phyloP scores from a whole-genome alignment of 1,284 basidiomycete genomes.

The Ustilago cynodontis region DNA sequence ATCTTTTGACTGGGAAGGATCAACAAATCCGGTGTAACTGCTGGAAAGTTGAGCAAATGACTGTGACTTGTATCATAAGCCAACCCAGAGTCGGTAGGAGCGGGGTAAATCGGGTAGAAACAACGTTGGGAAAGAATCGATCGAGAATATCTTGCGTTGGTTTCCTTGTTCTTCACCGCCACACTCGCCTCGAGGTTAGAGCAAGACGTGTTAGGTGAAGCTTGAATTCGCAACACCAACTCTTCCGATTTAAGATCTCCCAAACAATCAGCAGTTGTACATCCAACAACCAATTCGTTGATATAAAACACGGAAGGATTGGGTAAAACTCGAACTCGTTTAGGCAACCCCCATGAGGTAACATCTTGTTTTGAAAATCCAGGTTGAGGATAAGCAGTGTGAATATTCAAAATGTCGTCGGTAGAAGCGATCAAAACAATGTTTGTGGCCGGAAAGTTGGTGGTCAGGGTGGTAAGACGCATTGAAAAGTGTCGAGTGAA shows the following conservation, averaged over 20 bases:
- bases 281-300: conserved; percentile 84
- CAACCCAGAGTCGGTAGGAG: conserved; percentile 76
- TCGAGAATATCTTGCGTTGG: conserved; percentile 70
- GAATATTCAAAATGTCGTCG: conserved; percentile 82
- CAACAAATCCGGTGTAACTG: conserved; percentile 80
- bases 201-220: background rate
- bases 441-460: conserved; percentile 77
- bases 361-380: conserved; percentile 73
- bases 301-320: conserved; percentile 88
- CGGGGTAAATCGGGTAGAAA: conserved; percentile 95
- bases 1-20: conserved; percentile 78
- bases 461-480: conserved; percentile 76
- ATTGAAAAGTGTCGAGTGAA: conserved; percentile 79
- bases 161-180: conserved; percentile 59
- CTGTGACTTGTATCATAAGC: conserved; percentile 62
- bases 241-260: conserved; percentile 91
- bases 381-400: conserved; percentile 88
- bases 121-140: conserved; percentile 88
- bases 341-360: conserved; percentile 36
- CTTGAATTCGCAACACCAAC: conserved; percentile 77
- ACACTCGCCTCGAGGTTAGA: conserved; percentile 56
- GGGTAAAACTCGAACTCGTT: conserved; percentile 81
- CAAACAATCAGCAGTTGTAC: conserved; percentile 84
- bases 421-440: conserved; percentile 85
- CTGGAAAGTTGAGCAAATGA: conserved; percentile 51